phyloP scores from a whole-genome alignment of 176 grass and related monocot genomes.

The Chloris gayana region DNA sequence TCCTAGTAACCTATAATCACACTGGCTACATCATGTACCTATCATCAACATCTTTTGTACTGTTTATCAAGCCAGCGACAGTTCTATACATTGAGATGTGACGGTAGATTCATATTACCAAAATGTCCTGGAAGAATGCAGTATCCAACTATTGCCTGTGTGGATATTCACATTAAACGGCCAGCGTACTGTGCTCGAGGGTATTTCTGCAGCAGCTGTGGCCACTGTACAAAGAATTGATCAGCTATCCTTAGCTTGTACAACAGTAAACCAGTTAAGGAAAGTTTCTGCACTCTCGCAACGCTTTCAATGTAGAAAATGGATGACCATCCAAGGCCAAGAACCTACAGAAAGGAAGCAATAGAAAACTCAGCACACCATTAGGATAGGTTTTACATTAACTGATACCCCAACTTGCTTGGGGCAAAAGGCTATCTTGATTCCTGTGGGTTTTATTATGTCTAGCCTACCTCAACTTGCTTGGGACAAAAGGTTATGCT shows the following conservation, averaged over 20 bases:
- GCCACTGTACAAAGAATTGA: conserved; percentile 92
- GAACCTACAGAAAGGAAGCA: conserved; percentile 51
- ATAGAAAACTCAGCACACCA: background rate
- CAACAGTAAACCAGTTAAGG: conserved; percentile 76
- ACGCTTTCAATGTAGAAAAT: conserved; percentile 95
- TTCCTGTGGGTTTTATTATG: no score
- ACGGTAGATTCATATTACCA: background rate
- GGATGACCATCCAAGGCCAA: conserved; percentile 71
- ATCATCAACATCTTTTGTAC: background rate
- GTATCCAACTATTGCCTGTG: background rate
- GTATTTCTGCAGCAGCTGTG: conserved; percentile 64
- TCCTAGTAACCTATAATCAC: background rate
- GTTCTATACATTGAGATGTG: background rate
- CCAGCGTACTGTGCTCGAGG: conserved; percentile 61
- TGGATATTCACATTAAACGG: conserved; percentile 64
- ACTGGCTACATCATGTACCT: background rate
- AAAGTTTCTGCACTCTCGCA: conserved; percentile 88
- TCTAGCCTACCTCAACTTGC: no score
- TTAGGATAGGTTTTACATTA: no score
- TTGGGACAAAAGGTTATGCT: no score
- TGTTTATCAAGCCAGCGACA: background rate
- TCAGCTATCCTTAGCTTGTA: conserved; percentile 83
- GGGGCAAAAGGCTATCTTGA: no score
- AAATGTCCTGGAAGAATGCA: background rate
- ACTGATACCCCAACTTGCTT: no score